Evolutionary conservation across 192 early-diverging fungal species (phyloP).

Genomic region (Phycomyces nitens): DNA sequence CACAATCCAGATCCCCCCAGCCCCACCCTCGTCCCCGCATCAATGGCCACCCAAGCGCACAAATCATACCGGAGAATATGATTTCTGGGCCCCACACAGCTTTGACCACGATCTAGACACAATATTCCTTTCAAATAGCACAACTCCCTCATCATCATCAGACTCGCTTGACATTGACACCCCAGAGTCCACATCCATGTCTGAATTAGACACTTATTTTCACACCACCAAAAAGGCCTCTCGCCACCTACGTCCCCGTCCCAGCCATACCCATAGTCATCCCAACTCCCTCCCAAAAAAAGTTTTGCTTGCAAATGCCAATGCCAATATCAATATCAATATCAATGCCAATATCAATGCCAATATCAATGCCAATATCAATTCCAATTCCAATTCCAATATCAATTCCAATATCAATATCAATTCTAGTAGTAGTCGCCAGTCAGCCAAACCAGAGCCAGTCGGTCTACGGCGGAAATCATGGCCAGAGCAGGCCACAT

Average conservation of each 20-base stretch:
- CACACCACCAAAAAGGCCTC: background rate
- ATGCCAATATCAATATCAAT: background rate
- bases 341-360: background rate
- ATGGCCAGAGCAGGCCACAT: no score
- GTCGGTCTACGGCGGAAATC: no score
- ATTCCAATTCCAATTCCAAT: background rate
- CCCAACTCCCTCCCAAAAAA: background rate
- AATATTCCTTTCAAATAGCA: conserved; percentile 21
- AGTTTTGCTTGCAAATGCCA: background rate
- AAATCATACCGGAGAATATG: conserved; percentile 17
- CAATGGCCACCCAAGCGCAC: background rate
- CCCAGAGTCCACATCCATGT: conserved; percentile 36
- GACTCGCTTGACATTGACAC: conserved; percentile 30
- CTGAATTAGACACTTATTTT: conserved; percentile 38
- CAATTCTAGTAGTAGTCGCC: no score
- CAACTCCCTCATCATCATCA: background rate
- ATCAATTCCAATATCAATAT: background rate
- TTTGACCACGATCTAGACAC: conserved; percentile 40
- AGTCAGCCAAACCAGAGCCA: background rate
- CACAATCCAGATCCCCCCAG: background rate
- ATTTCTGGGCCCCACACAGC: conserved; percentile 34
- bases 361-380: background rate
- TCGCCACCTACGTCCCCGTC: background rate
- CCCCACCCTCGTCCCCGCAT: background rate
- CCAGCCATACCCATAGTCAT: background rate